These are phyloP conservation scores for Gilbertella persicaria DNA, from an alignment of 371 early-diverging fungal genomes.

Conservation along the genomic window DNA sequence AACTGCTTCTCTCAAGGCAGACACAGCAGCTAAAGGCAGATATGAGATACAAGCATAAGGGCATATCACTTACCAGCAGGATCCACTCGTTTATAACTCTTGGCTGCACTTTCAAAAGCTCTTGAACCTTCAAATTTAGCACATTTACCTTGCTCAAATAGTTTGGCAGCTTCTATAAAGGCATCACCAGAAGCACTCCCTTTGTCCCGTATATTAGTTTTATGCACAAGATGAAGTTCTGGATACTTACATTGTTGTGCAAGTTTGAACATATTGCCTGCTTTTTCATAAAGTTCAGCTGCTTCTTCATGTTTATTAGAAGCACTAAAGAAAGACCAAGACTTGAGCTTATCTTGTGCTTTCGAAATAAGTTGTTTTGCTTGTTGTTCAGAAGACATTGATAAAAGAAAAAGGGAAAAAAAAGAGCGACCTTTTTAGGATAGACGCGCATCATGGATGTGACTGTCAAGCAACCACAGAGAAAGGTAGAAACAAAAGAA, in stretches of 20 bases:
- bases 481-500: neutral
- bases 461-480: too few relatives aligned
- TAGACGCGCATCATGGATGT: neutral
- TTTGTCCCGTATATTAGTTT: constrained; percentile 22
- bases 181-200: constrained; percentile 95
- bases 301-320: constrained; percentile 90
- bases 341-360: constrained; percentile 75
- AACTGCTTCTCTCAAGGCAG: constrained; percentile 75
- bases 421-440: neutral
- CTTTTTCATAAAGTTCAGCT: constrained; percentile 87
- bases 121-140: constrained; percentile 60
- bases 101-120: constrained; percentile 85
- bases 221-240: neutral
- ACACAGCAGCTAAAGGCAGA: constrained; percentile 69
- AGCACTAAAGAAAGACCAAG: constrained; percentile 76
- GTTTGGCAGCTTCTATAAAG: constrained; percentile 77
- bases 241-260: constrained; percentile 78
- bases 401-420: constrained; percentile 6
- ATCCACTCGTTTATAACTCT: constrained; percentile 82
- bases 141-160: constrained; percentile 62
- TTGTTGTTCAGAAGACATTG: constrained; percentile 68
- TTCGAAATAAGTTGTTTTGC: constrained; percentile 69
- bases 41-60: neutral
- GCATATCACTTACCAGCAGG: constrained; percentile 70
- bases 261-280: constrained; percentile 90